A percentile compares a stretch with the other conserved stretches of the same genome.
Conservation (phyloP, 2,329 filamentous ascomycete genomes). For the Alternaria solani region DNA sequence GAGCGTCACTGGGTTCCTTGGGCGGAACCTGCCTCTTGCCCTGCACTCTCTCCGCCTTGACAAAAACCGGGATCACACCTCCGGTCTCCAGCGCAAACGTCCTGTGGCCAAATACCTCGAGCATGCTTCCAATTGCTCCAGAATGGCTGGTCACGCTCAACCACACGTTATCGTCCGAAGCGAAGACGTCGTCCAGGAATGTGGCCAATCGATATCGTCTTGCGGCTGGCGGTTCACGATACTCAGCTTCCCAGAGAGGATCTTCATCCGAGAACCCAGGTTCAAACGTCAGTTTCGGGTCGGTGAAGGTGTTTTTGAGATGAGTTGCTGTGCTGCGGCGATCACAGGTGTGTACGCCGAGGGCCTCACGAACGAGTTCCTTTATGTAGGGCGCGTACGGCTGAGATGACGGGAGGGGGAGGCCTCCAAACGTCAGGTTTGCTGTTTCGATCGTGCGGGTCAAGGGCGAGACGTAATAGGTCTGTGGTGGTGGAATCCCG, state of each 20-base stretch:
- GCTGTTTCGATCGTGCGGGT: conserved; percentile 70
- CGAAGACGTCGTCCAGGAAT: conserved; percentile 64
- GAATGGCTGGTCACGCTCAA: conserved; percentile 67
- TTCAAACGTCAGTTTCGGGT: conserved; percentile 64
- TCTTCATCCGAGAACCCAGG: conserved; percentile 67
- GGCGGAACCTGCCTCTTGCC: conserved; percentile 38
- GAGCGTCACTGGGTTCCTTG: conserved; percentile 43
- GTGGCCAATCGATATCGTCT: conserved; percentile 33
- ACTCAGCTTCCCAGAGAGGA: conserved; percentile 58
- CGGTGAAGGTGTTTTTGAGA: conserved; percentile 57
- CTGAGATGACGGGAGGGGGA: conserved; percentile 59
- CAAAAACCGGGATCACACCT: conserved; percentile 71
- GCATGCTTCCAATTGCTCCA: conserved; percentile 64
- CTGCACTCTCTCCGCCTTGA: conserved; percentile 63
- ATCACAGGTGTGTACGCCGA: conserved; percentile 75
- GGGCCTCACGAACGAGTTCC: conserved; percentile 70
- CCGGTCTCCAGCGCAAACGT: conserved; percentile 69
- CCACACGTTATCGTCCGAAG: conserved; percentile 54
- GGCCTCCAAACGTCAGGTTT: conserved; percentile 65
- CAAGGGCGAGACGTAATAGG: conserved; percentile 72
- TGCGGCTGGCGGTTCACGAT: conserved; percentile 40
- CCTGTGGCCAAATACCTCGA: conserved; percentile 66
- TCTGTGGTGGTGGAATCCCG: conserved; percentile 67
- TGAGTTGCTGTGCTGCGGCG: conserved; percentile 62
- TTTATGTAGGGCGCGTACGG: conserved; percentile 68